Conservation (phyloP, 2,329 filamentous ascomycete genomes). For the Botryotinia narcissicola region DNA sequence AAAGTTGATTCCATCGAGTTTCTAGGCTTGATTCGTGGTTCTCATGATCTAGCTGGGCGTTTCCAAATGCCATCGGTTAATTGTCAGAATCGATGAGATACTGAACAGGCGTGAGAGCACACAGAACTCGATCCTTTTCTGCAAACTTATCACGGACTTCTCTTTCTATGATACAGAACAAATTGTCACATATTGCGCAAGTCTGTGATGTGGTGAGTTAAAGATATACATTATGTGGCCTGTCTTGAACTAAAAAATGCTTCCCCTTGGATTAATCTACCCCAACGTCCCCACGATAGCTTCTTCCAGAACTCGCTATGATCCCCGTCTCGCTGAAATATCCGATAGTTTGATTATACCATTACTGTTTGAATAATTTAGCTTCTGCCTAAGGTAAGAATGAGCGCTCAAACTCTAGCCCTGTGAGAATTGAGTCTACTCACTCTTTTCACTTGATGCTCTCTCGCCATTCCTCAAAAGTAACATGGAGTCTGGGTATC, state of each 20-base stretch:
- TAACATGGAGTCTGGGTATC: not conserved
- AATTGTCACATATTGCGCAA: not conserved
- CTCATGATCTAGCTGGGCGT: not conserved
- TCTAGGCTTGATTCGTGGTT: not conserved
- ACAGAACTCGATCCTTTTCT: not conserved
- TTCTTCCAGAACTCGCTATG: not conserved
- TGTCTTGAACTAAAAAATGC: not conserved
- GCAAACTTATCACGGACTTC: not conserved
- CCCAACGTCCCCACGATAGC: not conserved
- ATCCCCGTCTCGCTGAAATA: fast-evolving
- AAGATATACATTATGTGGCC: not conserved
- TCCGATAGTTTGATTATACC: fast-evolving
- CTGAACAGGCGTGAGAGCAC: not conserved
- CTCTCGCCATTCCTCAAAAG: not conserved
- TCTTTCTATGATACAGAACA: not conserved
- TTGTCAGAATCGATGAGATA: not conserved
- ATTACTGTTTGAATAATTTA: not conserved
- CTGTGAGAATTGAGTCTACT: not conserved
- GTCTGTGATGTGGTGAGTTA: not conserved
- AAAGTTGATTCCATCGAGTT: not conserved
- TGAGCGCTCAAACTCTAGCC: not conserved
- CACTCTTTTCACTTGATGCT: not conserved
- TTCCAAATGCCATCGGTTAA: not conserved
- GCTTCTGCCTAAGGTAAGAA: not conserved
- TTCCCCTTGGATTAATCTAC: not conserved